phyloP scores from a whole-genome alignment of 1,284 basidiomycete genomes.

The Cutaneotrichosporon sp. region DNA sequence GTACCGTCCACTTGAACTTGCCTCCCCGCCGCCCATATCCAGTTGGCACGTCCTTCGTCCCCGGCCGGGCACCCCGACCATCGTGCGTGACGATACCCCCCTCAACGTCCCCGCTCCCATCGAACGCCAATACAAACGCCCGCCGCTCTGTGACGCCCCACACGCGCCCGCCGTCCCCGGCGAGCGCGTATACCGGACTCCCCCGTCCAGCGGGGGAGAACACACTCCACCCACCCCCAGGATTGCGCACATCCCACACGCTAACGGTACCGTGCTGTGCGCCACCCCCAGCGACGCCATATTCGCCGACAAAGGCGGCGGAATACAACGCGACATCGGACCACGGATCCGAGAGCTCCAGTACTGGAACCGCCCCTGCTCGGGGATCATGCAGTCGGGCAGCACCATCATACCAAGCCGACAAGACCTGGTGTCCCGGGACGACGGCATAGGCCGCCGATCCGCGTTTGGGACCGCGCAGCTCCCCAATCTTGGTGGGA shows the following conservation, averaged over 20 bases:
- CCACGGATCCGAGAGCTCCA: slow-evolving; percentile 45
- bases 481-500: neutral
- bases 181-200: slow-evolving; percentile 49
- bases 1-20: slow-evolving; percentile 40
- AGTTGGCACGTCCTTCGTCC: slow-evolving; percentile 26
- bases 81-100: slow-evolving; percentile 28
- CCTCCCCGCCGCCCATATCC: slow-evolving; percentile 39
- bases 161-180: slow-evolving; percentile 47
- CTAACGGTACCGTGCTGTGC: slow-evolving; percentile 48
- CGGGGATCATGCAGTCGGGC: slow-evolving; percentile 51
- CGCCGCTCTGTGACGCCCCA: slow-evolving; percentile 51
- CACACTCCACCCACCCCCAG: slow-evolving; percentile 38
- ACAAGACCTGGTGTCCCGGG: slow-evolving; percentile 26
- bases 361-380: slow-evolving; percentile 23
- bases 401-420: slow-evolving; percentile 51
- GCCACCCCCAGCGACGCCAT: slow-evolving; percentile 43
- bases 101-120: slow-evolving; percentile 30
- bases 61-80: neutral
- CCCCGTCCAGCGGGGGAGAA: slow-evolving; percentile 50
- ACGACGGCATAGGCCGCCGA: slow-evolving; percentile 23
- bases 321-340: slow-evolving; percentile 49
- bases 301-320: slow-evolving; percentile 37
- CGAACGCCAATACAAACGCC: slow-evolving; percentile 49
- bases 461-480: slow-evolving; percentile 6
- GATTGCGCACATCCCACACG: slow-evolving; percentile 44